Percentiles rank a stretch among this genome's conserved stretches.
Evolutionary conservation across 75 land plant genomes (phyloP).

Genomic region (Pinus albicaulis): DNA sequence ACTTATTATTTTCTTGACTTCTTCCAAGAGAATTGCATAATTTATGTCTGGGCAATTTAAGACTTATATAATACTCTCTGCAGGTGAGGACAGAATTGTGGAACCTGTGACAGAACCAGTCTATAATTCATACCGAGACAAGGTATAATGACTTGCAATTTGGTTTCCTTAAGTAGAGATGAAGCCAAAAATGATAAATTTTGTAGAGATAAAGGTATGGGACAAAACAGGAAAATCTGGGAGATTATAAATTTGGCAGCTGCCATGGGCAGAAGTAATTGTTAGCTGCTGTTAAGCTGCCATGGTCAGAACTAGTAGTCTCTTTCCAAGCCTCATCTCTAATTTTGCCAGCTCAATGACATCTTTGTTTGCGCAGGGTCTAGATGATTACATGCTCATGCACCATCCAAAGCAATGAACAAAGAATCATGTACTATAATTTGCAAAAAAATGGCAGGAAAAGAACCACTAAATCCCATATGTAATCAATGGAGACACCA

Average conservation of each 20-base stretch:
- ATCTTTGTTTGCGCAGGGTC: constrained; percentile 3
- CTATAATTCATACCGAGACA: constrained; percentile 5
- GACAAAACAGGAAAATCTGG: not conserved
- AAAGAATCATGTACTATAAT: not conserved
- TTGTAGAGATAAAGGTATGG: not conserved
- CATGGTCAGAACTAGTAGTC: too few species aligned
- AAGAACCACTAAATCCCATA: not conserved
- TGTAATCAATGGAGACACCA: not conserved
- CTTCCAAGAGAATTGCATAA: not conserved
- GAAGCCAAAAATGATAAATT: not conserved
- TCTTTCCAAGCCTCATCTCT: too few species aligned
- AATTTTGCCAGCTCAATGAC: not conserved
- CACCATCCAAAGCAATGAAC: not conserved
- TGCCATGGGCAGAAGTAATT: not conserved
- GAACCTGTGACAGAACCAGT: not conserved
- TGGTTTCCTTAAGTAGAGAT: not conserved
- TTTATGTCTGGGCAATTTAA: not conserved
- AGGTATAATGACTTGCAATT: constrained; percentile 2
- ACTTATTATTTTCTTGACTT: not conserved
- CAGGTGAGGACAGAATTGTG: constrained; percentile 6
- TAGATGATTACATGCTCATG: constrained; percentile 6
- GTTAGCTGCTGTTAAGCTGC: too few species aligned
- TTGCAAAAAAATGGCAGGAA: not conserved
- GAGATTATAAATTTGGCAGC: not conserved
- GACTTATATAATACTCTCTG: not conserved